phyloP scores from a whole-genome alignment of 225 moss, liverwort and hornwort species.

The Sphagnum contortum region DNA sequence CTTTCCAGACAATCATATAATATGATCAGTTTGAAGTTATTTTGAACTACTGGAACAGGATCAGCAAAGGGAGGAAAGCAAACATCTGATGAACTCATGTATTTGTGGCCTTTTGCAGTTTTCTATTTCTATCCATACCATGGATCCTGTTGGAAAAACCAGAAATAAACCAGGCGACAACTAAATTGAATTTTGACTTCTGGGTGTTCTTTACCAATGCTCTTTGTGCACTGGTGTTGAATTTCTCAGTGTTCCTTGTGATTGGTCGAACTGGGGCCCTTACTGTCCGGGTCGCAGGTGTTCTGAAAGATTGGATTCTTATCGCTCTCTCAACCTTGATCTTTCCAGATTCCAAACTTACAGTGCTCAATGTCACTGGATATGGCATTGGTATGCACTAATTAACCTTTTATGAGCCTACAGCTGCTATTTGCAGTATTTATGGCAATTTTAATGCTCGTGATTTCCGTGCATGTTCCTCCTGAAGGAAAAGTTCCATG shows the following conservation, averaged over 20 bases:
- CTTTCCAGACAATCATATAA: not conserved
- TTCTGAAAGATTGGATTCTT: conserved; percentile 58
- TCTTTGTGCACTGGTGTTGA: conserved; percentile 58
- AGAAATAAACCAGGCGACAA: conserved; percentile 27
- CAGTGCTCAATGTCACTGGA: conserved; percentile 41
- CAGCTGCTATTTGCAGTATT: too few species aligned
- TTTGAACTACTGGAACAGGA: not conserved
- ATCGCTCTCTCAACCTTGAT: conserved; percentile 50
- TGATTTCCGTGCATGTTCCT: not conserved
- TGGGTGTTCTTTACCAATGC: conserved; percentile 53
- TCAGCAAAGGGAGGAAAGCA: too few species aligned
- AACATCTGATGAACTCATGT: too few species aligned
- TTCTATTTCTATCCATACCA: conserved; percentile 50
- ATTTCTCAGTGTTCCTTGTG: conserved; percentile 51
- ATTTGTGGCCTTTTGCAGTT: conserved; percentile 22
- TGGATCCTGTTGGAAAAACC: conserved; percentile 63
- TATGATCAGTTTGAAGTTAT: not conserved
- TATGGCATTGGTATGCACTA: conserved; percentile 39
- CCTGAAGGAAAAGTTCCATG: not conserved
- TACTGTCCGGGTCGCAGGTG: conserved; percentile 58
- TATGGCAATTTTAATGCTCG: too few species aligned
- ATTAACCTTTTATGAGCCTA: too few species aligned
- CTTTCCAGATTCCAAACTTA: conserved; percentile 57
- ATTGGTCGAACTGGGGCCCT: conserved; percentile 58
- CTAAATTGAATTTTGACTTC: conserved; percentile 47